Evolutionary conservation across 306 rosid genomes (phyloP).

Genomic region (Prinsepia uniflora): DNA sequence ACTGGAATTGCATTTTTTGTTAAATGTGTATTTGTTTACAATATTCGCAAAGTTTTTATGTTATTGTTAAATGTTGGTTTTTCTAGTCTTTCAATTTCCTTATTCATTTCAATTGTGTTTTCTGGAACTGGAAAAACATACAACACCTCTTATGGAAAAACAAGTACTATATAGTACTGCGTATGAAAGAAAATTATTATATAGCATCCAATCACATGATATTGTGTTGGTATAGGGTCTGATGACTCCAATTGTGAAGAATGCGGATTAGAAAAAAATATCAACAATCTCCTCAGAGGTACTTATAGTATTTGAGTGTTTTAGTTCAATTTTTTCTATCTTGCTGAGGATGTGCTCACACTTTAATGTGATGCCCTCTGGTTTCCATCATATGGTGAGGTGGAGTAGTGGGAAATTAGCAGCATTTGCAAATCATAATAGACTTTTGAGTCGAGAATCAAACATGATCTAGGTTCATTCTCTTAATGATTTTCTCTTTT

Average conservation of each 20-base stretch:
- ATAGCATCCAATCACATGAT: conserved; percentile 21
- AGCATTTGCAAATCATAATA: neutral
- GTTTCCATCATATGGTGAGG: neutral
- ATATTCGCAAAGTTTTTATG: neutral
- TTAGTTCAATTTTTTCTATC: neutral
- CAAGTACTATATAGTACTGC: too few relatives aligned
- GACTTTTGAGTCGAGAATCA: neutral
- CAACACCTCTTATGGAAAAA: neutral
- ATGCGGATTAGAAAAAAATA: conserved; percentile 89
- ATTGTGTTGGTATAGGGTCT: conserved; percentile 59
- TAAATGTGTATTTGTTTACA: neutral
- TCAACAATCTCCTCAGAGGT: conserved; percentile 88
- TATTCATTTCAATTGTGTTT: neutral
- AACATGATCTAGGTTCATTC: neutral
- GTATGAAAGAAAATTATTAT: neutral
- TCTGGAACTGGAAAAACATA: neutral
- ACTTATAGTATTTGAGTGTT: conserved; percentile 18
- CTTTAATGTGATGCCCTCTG: neutral
- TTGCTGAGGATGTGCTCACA: neutral
- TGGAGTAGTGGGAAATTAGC: conserved; percentile 3
- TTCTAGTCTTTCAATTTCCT: neutral
- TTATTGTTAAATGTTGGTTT: too few relatives aligned
- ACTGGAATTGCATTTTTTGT: too few relatives aligned
- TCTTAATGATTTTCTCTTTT: neutral
- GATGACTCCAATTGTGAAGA: conserved; percentile 91